Evolutionary conservation across 1,284 basidiomycete genomes (phyloP), one percentile per base, ranked within the genome.

Genomic region (Leucoagaricus sp.): DNA sequence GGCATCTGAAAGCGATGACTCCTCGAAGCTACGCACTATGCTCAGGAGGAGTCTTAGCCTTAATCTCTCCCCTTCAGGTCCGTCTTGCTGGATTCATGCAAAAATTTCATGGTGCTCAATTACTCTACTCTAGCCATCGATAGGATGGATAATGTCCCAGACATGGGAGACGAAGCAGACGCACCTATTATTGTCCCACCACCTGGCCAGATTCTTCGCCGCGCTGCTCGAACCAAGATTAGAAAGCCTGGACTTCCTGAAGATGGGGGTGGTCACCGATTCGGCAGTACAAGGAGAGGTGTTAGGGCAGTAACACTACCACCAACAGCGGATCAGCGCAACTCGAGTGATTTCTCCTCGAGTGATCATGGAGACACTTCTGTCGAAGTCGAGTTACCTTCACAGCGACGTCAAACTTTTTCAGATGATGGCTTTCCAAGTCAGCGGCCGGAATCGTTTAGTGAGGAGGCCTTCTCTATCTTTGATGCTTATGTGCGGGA

Each of bases 191-290:
- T 97, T 58, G 85, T 95, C 4, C 93, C 92, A 31, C 87, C 88
- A 46, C 93, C 93, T 1, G 92, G 92, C 12, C 89, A 90, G 69
- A 94, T 96, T 64, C 80, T 99, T 12, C 91, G 94, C 28, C 88
- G 96, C 45, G 86, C 94, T 10, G 94, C 94, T 7, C 86, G 96
- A 19, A 99, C 96, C 2, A 96, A 95, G 78, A 97, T 98, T 66
- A 87, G 96, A 55, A 99, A 98, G 75, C 79, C 87, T n/a, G 84
- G 85, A 12, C 70, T 89, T 21, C 79, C 83, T 9, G 90, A 88
- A 19, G 93, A 91, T 68, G 88, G 85, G 4, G 87, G 85, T 44
- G 88, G 89, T 2, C 91, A 92, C 78, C 86, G 93, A 15, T 96
- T 95, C 72, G 77, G 82, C 17, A 72, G 81, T 29, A 78, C 79